phyloP scores from a whole-genome alignment of 805 yeast genomes.

The Wickerhamomyces mucosus region DNA sequence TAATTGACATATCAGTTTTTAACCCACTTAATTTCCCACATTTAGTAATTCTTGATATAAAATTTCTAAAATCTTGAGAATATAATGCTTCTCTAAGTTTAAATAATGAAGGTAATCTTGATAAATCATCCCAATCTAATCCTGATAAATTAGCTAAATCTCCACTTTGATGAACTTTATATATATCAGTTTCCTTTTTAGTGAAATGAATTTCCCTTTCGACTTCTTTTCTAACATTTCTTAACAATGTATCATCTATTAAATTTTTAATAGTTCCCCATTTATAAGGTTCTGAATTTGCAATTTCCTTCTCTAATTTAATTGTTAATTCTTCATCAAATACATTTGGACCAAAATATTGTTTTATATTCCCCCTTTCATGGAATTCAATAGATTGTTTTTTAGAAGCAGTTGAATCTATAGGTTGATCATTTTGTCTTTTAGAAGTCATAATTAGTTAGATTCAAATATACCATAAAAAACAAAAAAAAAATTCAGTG shows the following conservation, averaged over 20 bases:
- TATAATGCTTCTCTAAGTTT: constrained; percentile 82
- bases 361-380: constrained; percentile 23
- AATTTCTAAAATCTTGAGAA: constrained; percentile 74
- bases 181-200: constrained; percentile 92
- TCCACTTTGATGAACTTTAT: constrained; percentile 83
- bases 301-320: constrained; percentile 33
- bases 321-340: constrained; percentile 34
- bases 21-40: constrained; percentile 86
- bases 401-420: constrained; percentile 1
- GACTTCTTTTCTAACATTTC: constrained; percentile 80
- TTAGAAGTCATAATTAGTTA: constrained; percentile 1
- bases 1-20: constrained; percentile 87
- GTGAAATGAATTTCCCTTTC: constrained; percentile 80
- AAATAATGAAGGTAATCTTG: constrained; percentile 63
- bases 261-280: constrained; percentile 81
- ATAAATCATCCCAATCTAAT: constrained; percentile 62
- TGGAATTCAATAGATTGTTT: constrained; percentile 10
- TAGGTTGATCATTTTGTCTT: neutral
- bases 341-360: constrained; percentile 37
- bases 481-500: no score
- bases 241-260: constrained; percentile 65
- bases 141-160: constrained; percentile 91
- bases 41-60: constrained; percentile 67
- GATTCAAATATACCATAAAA: no score
- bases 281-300: constrained; percentile 63